Conservation (phyloP, 2,329 filamentous ascomycete genomes). For the Lasiodiplodia citricola region DNA sequence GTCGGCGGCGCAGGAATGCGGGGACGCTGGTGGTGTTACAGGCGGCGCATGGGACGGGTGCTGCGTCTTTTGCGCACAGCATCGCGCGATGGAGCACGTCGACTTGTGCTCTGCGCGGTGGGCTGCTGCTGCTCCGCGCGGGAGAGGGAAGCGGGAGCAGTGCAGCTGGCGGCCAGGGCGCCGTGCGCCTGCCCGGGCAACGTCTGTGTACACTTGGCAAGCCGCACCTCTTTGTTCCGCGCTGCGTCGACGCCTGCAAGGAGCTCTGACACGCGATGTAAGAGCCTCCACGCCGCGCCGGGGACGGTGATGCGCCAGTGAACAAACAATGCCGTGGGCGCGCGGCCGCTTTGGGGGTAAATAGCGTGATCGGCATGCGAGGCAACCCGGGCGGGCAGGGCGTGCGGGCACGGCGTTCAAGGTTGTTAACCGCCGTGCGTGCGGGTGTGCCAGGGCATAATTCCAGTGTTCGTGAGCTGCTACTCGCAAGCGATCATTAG, state of each 20-base stretch:
- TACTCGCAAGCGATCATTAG: constrained; percentile 32
- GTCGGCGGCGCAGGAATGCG: constrained; percentile 22
- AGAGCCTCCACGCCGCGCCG: constrained; percentile 20
- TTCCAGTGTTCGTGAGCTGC: constrained; percentile 28
- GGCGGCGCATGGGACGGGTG: constrained; percentile 20
- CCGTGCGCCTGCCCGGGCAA: constrained; percentile 23
- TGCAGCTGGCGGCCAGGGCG: constrained; percentile 19
- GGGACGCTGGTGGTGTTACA: constrained; percentile 21
- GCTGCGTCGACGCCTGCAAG: constrained; percentile 25
- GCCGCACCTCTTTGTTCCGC: constrained; percentile 26
- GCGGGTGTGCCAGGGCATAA: constrained; percentile 25
- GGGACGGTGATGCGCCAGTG: constrained; percentile 19
- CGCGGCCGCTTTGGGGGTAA: constrained; percentile 17
- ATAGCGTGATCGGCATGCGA: constrained; percentile 27
- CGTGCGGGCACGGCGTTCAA: constrained; percentile 16
- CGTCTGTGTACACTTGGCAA: constrained; percentile 25
- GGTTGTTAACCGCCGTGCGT: constrained; percentile 23
- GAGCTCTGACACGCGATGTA: constrained; percentile 25
- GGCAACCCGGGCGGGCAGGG: constrained; percentile 18
- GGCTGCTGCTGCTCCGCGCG: constrained; percentile 16
- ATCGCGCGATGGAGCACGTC: background rate
- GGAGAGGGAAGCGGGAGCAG: background rate
- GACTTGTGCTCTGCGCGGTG: constrained; percentile 16
- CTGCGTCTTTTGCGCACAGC: background rate
- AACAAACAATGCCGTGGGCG: constrained; percentile 20